Conservation (phyloP, 345 rosid genomes). For the Gossypium rotundifolium region DNA sequence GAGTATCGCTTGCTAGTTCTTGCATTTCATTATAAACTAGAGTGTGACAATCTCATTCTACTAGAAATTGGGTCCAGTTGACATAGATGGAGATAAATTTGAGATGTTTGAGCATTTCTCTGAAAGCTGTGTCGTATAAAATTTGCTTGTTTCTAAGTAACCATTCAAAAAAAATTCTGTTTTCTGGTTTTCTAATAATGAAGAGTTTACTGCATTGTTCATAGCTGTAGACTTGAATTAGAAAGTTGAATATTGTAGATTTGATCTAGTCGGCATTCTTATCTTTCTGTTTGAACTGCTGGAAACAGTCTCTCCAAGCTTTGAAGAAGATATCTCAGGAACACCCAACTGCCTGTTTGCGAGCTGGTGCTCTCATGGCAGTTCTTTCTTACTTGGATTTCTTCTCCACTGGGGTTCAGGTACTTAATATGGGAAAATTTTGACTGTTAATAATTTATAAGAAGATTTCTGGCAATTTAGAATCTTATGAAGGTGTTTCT, state of each 20-base stretch:
- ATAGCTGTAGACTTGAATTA: not conserved
- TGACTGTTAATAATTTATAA: not conserved
- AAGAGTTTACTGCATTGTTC: not conserved
- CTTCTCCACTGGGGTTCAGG: slow-evolving; percentile 99
- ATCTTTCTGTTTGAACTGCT: slow-evolving; percentile 8
- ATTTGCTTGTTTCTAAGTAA: not conserved
- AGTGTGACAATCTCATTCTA: not conserved
- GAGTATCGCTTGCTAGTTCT: not conserved
- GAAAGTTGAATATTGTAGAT: not conserved
- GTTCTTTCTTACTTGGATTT: slow-evolving; percentile 98
- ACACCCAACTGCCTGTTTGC: slow-evolving; percentile 98
- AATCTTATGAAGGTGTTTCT: not conserved
- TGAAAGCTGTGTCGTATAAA: not conserved
- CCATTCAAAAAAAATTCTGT: not conserved
- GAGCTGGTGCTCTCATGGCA: slow-evolving; percentile 99
- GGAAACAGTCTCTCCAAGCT: slow-evolving; percentile 87
- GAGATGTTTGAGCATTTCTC: not conserved
- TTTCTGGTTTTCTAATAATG: not conserved
- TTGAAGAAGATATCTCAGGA: slow-evolving; percentile 99
- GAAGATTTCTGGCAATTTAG: not conserved
- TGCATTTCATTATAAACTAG: not conserved
- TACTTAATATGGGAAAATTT: slow-evolving; percentile 18
- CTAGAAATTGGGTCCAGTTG: not conserved
- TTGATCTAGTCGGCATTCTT: not conserved
- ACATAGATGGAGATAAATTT: not conserved